A percentile compares a stretch with the other conserved stretches of the same genome.
Evolutionary conservation across 2,329 filamentous ascomycete species (phyloP).

Genomic region (Neoscytalidium dimidiatum): DNA sequence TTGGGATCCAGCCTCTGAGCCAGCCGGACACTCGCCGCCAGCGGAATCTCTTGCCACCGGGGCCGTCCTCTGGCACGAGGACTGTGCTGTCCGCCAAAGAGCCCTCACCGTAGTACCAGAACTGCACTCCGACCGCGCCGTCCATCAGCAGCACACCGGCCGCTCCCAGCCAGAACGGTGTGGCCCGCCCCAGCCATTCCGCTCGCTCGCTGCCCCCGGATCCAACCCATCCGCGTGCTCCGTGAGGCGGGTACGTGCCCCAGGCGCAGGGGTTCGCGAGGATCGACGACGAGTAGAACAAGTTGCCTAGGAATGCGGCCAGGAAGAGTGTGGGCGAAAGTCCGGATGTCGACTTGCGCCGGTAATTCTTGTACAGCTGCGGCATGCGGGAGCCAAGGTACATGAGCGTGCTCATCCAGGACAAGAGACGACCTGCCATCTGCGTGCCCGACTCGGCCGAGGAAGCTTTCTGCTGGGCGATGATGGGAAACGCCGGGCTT

Average conservation of each 20-base stretch:
- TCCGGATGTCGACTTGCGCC: conserved; percentile 63
- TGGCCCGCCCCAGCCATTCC: conserved; percentile 60
- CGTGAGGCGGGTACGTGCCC: conserved; percentile 57
- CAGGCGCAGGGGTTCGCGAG: conserved; percentile 66
- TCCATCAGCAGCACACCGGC: conserved; percentile 65
- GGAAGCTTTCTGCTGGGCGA: conserved; percentile 23
- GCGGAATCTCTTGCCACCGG: conserved; percentile 42
- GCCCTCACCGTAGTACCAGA: conserved; percentile 58
- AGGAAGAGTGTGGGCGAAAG: conserved; percentile 64
- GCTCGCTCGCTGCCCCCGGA: conserved; percentile 54
- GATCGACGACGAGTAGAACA: conserved; percentile 66
- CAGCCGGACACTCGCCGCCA: conserved; percentile 63
- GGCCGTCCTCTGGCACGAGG: conserved; percentile 39
- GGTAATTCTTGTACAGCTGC: conserved; percentile 67
- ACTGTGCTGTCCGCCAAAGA: conserved; percentile 48
- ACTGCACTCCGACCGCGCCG: conserved; percentile 63
- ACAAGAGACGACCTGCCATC: conserved; percentile 39
- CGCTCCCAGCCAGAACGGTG: conserved; percentile 67
- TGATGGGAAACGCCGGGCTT: conserved; percentile 25
- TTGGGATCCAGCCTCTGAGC: conserved; percentile 67
- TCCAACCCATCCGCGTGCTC: conserved; percentile 62
- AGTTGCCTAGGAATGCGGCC: conserved; percentile 67
- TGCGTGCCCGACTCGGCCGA: conserved; percentile 27
- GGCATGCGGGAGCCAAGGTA: conserved; percentile 45
- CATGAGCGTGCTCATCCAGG: conserved; percentile 42